A percentile compares a stretch with the other conserved stretches of the same genome.
phyloP scores from a whole-genome alignment of 805 yeast species.

The Wickerhamiella bombiphila region DNA sequence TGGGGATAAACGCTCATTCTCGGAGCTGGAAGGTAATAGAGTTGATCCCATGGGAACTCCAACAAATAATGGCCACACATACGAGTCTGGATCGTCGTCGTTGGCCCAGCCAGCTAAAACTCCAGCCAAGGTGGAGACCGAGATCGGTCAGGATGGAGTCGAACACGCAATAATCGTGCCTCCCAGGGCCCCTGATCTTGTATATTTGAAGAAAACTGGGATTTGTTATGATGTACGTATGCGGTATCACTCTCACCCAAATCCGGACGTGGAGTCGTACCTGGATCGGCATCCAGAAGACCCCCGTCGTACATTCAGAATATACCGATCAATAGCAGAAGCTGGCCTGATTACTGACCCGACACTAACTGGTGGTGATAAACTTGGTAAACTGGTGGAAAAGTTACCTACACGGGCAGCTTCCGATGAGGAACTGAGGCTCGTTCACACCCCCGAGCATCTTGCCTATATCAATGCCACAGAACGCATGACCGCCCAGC shows the following conservation, averaged over 20 bases:
- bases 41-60: too few relatives aligned
- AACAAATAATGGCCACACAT: too few relatives aligned
- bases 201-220: constrained; percentile 62
- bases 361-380: constrained; percentile 51
- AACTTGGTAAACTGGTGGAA: constrained; percentile 73
- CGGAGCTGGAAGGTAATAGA: too few relatives aligned
- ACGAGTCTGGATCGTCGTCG: too few relatives aligned
- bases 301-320: constrained; percentile 87
- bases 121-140: background rate
- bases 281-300: constrained; percentile 99
- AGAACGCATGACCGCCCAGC: constrained; percentile 60
- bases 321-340: constrained; percentile 85
- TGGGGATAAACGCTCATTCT: background rate
- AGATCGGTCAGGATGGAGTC: constrained; percentile 1
- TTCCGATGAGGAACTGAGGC: constrained; percentile 63
- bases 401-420: constrained; percentile 90
- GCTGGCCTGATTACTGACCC: constrained; percentile 80
- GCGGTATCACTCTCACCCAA: constrained; percentile 93
- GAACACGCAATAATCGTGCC: constrained; percentile 15
- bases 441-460: constrained; percentile 76
- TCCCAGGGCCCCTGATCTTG: constrained; percentile 42
- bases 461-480: constrained; percentile 62
- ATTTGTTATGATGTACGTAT: constrained; percentile 90
- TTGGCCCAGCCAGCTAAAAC: too few relatives aligned
- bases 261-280: constrained; percentile 81